These are phyloP conservation scores for Serendipita sp. DNA, from an alignment of 768 basidiomycete species.

Conservation along the genomic window DNA sequence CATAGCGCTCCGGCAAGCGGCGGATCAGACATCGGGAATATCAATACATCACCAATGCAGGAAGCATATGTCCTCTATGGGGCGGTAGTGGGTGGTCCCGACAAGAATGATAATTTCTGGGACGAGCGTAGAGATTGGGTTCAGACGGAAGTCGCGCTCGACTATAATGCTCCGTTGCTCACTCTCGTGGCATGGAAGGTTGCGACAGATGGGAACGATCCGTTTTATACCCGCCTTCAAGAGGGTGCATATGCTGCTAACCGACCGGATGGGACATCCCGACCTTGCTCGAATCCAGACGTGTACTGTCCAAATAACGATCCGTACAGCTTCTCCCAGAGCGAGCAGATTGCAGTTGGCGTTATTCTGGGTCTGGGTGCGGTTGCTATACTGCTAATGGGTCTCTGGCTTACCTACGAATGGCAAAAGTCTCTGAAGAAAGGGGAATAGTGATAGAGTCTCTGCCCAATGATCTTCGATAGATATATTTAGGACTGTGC, in stretches of 20 bases:
- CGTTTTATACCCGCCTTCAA: slow-evolving; percentile 57
- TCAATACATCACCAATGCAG: slow-evolving; percentile 54
- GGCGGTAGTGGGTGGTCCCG: slow-evolving; percentile 77
- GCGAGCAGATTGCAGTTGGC: slow-evolving; percentile 54
- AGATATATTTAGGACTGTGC: too few relatives aligned
- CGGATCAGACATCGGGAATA: slow-evolving; percentile 47
- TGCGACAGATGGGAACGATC: slow-evolving; percentile 49
- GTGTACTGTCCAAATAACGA: slow-evolving; percentile 28
- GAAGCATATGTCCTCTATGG: slow-evolving; percentile 74
- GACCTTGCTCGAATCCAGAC: slow-evolving; percentile 56
- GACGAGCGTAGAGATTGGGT: slow-evolving; percentile 84
- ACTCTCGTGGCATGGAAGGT: slow-evolving; percentile 67
- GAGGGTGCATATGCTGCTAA: slow-evolving; percentile 47
- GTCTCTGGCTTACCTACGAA: slow-evolving; percentile 8
- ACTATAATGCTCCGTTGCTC: slow-evolving; percentile 83
- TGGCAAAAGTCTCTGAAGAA: neutral
- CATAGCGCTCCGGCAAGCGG: slow-evolving; percentile 84
- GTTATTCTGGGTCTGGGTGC: slow-evolving; percentile 49
- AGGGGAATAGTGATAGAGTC: neutral
- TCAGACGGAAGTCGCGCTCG: slow-evolving; percentile 75
- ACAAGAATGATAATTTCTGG: slow-evolving; percentile 56
- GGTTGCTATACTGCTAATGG: slow-evolving; percentile 33
- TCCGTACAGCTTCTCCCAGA: slow-evolving; percentile 36
- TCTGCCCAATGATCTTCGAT: neutral
- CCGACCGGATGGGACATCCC: slow-evolving; percentile 43